phyloP scores from a whole-genome alignment of 805 yeast species.

The Starmerella lactis-condensi region DNA sequence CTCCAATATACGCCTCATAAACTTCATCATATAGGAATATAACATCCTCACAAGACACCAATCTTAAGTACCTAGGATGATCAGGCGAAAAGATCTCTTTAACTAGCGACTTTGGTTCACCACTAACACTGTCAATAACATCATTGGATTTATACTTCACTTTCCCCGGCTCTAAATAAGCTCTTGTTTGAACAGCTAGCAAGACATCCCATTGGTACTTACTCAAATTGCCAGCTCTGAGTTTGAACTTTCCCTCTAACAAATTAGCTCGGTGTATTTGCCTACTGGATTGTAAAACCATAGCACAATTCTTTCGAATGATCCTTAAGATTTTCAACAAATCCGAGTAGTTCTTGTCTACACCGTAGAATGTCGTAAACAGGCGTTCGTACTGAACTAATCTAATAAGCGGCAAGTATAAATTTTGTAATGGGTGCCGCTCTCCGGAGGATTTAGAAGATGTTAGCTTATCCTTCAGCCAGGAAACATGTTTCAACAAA shows the following conservation, averaged over 20 bases:
- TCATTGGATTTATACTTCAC: slow-evolving; percentile 9
- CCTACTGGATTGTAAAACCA: slow-evolving; percentile 1
- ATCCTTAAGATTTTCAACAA: slow-evolving; percentile 1
- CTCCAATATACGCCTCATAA: slow-evolving; percentile 3
- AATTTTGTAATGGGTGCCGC: too few relatives aligned
- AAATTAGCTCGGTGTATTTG: not conserved
- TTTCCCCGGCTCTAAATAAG: slow-evolving; percentile 11
- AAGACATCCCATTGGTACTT: slow-evolving; percentile 13
- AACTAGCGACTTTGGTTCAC: slow-evolving; percentile 9
- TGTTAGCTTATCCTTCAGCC: too few relatives aligned
- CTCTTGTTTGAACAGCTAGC: slow-evolving; percentile 7
- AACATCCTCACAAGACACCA: slow-evolving; percentile 5
- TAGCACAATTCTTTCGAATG: slow-evolving; percentile 1
- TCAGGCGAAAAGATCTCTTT: slow-evolving; percentile 6
- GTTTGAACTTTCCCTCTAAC: slow-evolving; percentile 6
- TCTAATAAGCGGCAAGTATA: slow-evolving; percentile 7
- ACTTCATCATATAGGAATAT: slow-evolving; percentile 10
- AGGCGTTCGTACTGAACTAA: slow-evolving; percentile 9
- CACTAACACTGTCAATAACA: slow-evolving; percentile 6
- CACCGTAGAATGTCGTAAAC: slow-evolving; percentile 5
- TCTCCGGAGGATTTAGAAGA: too few relatives aligned
- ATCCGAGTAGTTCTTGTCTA: slow-evolving; percentile 2
- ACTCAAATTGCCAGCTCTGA: not conserved
- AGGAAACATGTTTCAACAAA: too few relatives aligned
- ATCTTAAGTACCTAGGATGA: slow-evolving; percentile 3